These are phyloP conservation scores for Crithidia bombi DNA, from an alignment of 208 protist species.

Conservation along the genomic window DNA sequence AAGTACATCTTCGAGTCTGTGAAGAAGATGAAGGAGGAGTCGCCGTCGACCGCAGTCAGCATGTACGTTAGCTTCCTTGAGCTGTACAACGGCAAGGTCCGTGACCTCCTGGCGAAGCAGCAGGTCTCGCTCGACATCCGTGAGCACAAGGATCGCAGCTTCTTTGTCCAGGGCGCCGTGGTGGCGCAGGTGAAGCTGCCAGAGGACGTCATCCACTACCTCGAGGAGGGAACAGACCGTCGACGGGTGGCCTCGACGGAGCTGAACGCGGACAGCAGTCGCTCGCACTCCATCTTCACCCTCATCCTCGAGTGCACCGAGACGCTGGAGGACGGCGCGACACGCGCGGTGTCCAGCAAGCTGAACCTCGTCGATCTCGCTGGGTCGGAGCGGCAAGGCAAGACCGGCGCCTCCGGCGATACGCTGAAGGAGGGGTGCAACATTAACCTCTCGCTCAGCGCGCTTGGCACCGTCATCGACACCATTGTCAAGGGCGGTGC, in stretches of 20 bases:
- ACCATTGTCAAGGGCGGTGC: conserved; percentile 87
- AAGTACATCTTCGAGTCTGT: conserved; percentile 80
- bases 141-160: conserved; percentile 85
- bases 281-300: conserved; percentile 93
- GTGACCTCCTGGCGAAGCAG: conserved; percentile 86
- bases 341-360: conserved; percentile 79
- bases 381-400: conserved; percentile 89
- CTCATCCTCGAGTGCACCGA: conserved; percentile 83
- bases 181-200: conserved; percentile 79
- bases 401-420: conserved; percentile 90
- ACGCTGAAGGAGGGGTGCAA: conserved; percentile 94
- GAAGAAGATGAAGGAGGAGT: conserved; percentile 44
- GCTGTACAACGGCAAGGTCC: conserved; percentile 91
- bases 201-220: conserved; percentile 75
- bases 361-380: conserved; percentile 94
- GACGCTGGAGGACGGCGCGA: conserved; percentile 75
- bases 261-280: conserved; percentile 90
- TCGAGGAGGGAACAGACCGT: conserved; percentile 90
- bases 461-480: conserved; percentile 91
- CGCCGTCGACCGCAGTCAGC: conserved; percentile 50
- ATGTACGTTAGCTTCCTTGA: conserved; percentile 88
- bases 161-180: conserved; percentile 81
- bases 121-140: conserved; percentile 84
- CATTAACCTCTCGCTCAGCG: conserved; percentile 93
- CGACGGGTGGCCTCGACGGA: conserved; percentile 82